Conservation (phyloP, 2,329 filamentous ascomycete genomes). For the Ceratocystis destructans region DNA sequence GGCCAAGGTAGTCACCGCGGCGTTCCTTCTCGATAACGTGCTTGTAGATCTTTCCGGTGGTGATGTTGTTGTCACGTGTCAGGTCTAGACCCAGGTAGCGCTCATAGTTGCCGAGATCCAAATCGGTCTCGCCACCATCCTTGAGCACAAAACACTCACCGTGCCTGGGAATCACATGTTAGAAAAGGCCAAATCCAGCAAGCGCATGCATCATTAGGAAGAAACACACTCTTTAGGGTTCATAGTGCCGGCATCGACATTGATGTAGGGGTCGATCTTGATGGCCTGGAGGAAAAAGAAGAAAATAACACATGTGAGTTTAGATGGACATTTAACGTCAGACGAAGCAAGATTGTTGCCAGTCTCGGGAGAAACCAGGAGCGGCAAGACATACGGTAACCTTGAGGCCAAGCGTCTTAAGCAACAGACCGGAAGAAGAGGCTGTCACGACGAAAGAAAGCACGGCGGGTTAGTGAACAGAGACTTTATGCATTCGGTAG, state of each 20-base stretch:
- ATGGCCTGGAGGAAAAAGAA: slow-evolving; percentile 23
- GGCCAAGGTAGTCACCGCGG: slow-evolving; percentile 65
- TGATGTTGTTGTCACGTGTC: slow-evolving; percentile 85
- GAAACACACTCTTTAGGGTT: slow-evolving; percentile 28
- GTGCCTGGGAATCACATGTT: slow-evolving; percentile 38
- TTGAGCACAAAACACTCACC: slow-evolving; percentile 82
- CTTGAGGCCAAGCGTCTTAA: slow-evolving; percentile 64
- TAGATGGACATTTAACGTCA: slow-evolving; percentile 44
- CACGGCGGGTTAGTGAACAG: not conserved
- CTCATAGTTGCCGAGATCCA: slow-evolving; percentile 47
- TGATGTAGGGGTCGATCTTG: slow-evolving; percentile 40
- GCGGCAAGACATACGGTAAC: slow-evolving; percentile 36
- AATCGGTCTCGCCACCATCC: slow-evolving; percentile 54
- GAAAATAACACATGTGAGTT: slow-evolving; percentile 55
- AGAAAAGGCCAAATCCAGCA: not conserved
- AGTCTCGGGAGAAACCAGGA: not conserved
- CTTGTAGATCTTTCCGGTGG: slow-evolving; percentile 90
- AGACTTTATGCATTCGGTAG: not conserved
- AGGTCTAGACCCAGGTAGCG: slow-evolving; percentile 52
- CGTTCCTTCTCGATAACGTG: slow-evolving; percentile 65
- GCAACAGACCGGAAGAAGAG: slow-evolving; percentile 51
- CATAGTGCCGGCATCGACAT: slow-evolving; percentile 28
- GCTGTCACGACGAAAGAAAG: slow-evolving; percentile 30
- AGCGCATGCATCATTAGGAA: not conserved
- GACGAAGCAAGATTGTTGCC: slow-evolving; percentile 1